phyloP scores from a whole-genome alignment of 2,329 filamentous ascomycete genomes.

The Scorias spongiosa region DNA sequence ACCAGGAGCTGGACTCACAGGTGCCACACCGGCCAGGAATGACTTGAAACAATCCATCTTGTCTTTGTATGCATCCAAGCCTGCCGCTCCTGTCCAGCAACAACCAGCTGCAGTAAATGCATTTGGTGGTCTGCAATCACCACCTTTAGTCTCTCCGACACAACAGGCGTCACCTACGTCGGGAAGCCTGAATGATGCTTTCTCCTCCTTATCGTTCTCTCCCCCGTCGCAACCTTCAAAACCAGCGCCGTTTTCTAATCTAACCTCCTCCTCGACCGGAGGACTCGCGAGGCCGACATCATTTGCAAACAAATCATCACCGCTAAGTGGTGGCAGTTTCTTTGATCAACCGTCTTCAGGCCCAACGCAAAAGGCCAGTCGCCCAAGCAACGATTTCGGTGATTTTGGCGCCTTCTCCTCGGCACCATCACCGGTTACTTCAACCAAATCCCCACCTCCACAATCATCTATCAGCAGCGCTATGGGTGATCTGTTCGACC shows the following conservation, averaged over 20 bases:
- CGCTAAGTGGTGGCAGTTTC: slow-evolving; percentile 59
- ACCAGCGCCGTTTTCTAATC: slow-evolving; percentile 48
- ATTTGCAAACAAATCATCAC: slow-evolving; percentile 21
- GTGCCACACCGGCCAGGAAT: slow-evolving; percentile 57
- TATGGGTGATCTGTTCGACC: slow-evolving; percentile 68
- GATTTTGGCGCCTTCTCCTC: slow-evolving; percentile 46
- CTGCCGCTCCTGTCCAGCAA: slow-evolving; percentile 34
- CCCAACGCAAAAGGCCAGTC: slow-evolving; percentile 19
- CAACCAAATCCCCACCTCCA: slow-evolving; percentile 29
- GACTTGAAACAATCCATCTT: slow-evolving; percentile 96
- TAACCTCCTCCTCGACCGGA: slow-evolving; percentile 37
- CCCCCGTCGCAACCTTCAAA: slow-evolving; percentile 34
- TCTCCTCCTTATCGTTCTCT: slow-evolving; percentile 51
- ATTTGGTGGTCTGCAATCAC: slow-evolving; percentile 53
- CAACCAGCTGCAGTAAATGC: slow-evolving; percentile 28
- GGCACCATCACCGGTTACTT: slow-evolving; percentile 28
- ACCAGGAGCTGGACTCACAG: slow-evolving; percentile 42
- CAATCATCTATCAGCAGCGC: slow-evolving; percentile 26
- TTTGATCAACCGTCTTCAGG: slow-evolving; percentile 45
- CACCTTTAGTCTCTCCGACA: slow-evolving; percentile 24
- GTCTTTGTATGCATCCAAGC: slow-evolving; percentile 76
- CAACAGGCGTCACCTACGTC: slow-evolving; percentile 13
- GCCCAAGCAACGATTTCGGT: slow-evolving; percentile 37
- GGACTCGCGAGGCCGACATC: slow-evolving; percentile 30
- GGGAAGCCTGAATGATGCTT: slow-evolving; percentile 67